These are phyloP conservation scores for Suillus subalutaceus DNA, from an alignment of 768 basidiomycete genomes.

Conservation along the genomic window DNA sequence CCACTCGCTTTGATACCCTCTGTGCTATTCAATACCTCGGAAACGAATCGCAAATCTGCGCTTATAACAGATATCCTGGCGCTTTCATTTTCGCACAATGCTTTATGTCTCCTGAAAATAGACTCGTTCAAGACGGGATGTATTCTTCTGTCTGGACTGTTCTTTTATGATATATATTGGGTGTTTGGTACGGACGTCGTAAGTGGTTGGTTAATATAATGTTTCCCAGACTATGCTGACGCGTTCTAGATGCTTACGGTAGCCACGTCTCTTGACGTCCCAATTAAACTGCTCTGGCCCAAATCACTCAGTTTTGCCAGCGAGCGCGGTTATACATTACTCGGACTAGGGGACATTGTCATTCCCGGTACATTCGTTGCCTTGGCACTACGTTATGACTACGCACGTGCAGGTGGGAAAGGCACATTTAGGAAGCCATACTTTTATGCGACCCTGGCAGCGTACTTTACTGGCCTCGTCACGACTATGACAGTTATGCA, in stretches of 20 bases:
- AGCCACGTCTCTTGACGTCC: constrained; percentile 85
- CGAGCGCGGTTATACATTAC: constrained; percentile 76
- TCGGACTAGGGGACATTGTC: constrained; percentile 89
- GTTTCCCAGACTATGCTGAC: not conserved
- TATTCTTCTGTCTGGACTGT: constrained; percentile 80
- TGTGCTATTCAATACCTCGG: constrained; percentile 57
- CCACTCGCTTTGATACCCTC: constrained; percentile 69
- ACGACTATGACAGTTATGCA: constrained; percentile 90
- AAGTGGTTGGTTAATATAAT: constrained; percentile 35
- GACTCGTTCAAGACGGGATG: constrained; percentile 90
- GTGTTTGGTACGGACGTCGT: constrained; percentile 89
- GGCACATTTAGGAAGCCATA: constrained; percentile 66
- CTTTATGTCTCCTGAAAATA: constrained; percentile 76
- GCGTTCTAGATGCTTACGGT: constrained; percentile 84
- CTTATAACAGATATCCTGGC: constrained; percentile 74
- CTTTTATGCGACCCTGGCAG: constrained; percentile 67
- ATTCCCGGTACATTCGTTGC: constrained; percentile 74
- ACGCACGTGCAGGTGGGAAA: constrained; percentile 37
- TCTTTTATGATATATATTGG: constrained; percentile 96
- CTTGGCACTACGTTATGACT: constrained; percentile 85
- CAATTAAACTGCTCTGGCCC: constrained; percentile 91
- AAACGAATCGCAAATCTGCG: constrained; percentile 55
- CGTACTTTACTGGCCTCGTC: constrained; percentile 73
- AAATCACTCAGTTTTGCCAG: constrained; percentile 58
- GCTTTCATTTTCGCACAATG: constrained; percentile 83